Percentiles rank a stretch among this genome's conserved stretches.
Evolutionary conservation across 352 stramenopile species (phyloP).

Genomic region (Globisporangium polare): DNA sequence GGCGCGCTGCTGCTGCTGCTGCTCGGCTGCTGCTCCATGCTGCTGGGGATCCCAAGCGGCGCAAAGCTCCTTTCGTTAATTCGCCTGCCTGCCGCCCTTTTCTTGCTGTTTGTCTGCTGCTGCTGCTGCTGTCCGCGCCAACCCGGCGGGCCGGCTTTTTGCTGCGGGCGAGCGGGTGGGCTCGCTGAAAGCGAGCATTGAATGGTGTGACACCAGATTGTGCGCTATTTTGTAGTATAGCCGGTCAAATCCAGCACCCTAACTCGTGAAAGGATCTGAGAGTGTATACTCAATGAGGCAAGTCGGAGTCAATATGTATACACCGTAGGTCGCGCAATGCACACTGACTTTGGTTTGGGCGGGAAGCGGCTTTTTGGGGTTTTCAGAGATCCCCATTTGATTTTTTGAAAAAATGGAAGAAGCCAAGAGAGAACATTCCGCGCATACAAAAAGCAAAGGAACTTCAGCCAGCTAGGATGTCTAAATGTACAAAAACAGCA

Average conservation of each 20-base stretch:
- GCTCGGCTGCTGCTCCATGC: constrained; percentile 12
- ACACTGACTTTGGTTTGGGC: not conserved
- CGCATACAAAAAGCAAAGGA: not conserved
- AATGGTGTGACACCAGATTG: not conserved
- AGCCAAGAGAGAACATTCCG: not conserved
- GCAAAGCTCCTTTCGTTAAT: constrained; percentile 5
- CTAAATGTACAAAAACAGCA: not conserved
- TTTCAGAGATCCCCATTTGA: not conserved
- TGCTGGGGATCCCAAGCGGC: constrained; percentile 11
- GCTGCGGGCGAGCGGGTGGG: not conserved
- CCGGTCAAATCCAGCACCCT: no score
- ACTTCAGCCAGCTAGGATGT: not conserved
- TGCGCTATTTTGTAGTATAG: no score
- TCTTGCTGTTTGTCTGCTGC: no score
- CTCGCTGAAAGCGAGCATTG: not conserved
- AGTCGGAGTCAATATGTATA: not conserved
- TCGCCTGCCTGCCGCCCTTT: constrained; percentile 7
- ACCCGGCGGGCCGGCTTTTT: not conserved
- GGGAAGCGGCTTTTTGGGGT: not conserved
- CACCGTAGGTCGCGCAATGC: not conserved
- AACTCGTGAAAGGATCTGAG: no score
- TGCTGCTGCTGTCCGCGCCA: not conserved
- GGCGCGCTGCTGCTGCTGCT: constrained; percentile 6
- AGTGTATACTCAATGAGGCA: not conserved
- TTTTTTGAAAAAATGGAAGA: constrained; percentile 3